phyloP scores from a whole-genome alignment of 805 yeast genomes.

The Candida arabinofermentans region DNA sequence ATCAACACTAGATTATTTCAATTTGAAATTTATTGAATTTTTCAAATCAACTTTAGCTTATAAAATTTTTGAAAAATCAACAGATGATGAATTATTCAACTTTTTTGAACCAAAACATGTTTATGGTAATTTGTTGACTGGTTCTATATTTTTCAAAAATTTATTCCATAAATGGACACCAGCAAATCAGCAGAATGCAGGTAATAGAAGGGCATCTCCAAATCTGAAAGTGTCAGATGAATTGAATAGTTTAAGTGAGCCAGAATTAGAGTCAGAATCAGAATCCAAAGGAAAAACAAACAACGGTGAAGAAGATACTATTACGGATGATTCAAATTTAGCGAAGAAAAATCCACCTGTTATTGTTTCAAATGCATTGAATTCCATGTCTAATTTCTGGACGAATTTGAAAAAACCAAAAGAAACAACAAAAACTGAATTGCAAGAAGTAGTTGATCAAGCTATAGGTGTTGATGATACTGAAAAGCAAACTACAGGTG shows the following conservation, averaged over 20 bases:
- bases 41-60: conserved; percentile 59
- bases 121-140: conserved; percentile 8
- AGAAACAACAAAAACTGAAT: background rate
- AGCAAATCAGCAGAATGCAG: background rate
- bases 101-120: conserved; percentile 33
- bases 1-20: conserved; percentile 24
- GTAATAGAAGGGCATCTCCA: too few species aligned
- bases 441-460: too few species aligned
- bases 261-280: too few species aligned
- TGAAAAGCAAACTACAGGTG: background rate
- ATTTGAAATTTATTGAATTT: conserved; percentile 36
- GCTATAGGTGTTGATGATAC: too few species aligned
- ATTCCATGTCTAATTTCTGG: conserved; percentile 1
- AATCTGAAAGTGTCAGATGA: too few species aligned
- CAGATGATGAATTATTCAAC: conserved; percentile 66
- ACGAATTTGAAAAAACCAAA: background rate
- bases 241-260: too few species aligned
- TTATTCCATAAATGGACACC: conserved; percentile 4
- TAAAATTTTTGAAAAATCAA: conserved; percentile 46
- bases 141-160: conserved; percentile 9
- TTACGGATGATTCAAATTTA: background rate
- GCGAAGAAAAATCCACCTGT: background rate
- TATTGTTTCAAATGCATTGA: background rate
- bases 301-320: background rate
- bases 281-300: background rate